Evolutionary conservation across 192 early-diverging fungal species (phyloP), one percentile per base, ranked within the genome.

Genomic region (Umbelopsis ramanniana): DNA sequence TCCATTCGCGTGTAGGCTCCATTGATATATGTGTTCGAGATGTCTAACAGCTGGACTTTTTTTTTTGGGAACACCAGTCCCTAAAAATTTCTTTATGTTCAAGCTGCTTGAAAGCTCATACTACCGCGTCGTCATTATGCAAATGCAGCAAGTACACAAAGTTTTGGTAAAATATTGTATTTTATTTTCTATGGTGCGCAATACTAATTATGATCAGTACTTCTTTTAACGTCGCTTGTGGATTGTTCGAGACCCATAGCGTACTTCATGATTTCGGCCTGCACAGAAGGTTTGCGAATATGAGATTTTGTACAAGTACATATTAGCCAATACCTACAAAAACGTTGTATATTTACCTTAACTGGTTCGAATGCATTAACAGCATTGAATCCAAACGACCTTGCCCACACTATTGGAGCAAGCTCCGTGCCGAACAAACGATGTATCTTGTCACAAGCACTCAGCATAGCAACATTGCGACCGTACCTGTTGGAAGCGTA

Each of bases 401-500:
- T 86, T 29, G 86, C 79, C 81, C 84, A 86, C 9, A 88, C 90
- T 24, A 94, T 73, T 0, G 89, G 87, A 1, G 70, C 78, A 40
- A 80, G 79, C 33, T 89, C 89, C 0, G 90, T 88, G 15, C 87
- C 77, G 83, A 96, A 99, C 66, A 96, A 67, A 38, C 88, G 85
- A 66, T 93, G 92, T 19, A 96, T 72, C 73, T 90, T 89, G 80
- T 99, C 95, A 7, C 92, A 85, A 4, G 90, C 87, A 10, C 90
- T 87, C 69, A 96, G 80, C 95, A 97, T 96, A 17, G 88, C 90
- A 40, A 95, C 74, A 75, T 94, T 96, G 6, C 88, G 87, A 15
- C 87, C 57, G 72, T 94, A 97, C n/a, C 97, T 87, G 67, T 91
- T 88, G 12, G 84, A 81, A n/a, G 92, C 87, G 78, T 99, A 99